Conservation (phyloP, 2,329 filamentous ascomycete species). For the Fusarium stilboides region DNA sequence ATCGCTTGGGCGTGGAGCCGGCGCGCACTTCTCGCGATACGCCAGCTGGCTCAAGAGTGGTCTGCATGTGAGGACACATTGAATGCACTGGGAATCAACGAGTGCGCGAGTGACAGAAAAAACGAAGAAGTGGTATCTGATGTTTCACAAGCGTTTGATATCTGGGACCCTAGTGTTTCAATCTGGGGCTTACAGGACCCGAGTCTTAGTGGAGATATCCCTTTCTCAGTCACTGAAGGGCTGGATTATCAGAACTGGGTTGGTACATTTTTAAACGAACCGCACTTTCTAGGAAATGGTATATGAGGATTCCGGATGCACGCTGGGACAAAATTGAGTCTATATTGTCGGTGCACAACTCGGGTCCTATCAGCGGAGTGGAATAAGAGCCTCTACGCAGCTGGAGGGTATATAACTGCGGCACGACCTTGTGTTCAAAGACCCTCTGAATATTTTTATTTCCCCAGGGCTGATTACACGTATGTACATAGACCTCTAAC, state of each 20-base stretch:
- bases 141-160: background rate
- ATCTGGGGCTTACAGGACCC: background rate
- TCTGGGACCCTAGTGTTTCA: background rate
- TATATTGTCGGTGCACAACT: too few species aligned
- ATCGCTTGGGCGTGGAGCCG: constrained; percentile 14
- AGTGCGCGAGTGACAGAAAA: accelerated
- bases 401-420: too few species aligned
- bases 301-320: background rate
- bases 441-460: too few species aligned
- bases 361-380: too few species aligned
- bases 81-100: background rate
- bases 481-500: too few species aligned
- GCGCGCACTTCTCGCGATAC: background rate
- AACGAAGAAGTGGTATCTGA: too few species aligned
- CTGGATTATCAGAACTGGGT: constrained; percentile 9
- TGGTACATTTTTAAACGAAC: background rate
- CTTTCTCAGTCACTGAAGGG: background rate
- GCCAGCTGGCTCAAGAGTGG: background rate
- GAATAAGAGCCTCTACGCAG: too few species aligned
- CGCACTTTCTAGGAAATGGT: background rate
- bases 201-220: background rate
- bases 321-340: too few species aligned
- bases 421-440: too few species aligned
- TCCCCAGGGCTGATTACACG: too few species aligned
- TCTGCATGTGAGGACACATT: background rate